phyloP scores from a whole-genome alignment of 2,329 filamentous ascomycete species.

The Diplodia scrobiculata region DNA sequence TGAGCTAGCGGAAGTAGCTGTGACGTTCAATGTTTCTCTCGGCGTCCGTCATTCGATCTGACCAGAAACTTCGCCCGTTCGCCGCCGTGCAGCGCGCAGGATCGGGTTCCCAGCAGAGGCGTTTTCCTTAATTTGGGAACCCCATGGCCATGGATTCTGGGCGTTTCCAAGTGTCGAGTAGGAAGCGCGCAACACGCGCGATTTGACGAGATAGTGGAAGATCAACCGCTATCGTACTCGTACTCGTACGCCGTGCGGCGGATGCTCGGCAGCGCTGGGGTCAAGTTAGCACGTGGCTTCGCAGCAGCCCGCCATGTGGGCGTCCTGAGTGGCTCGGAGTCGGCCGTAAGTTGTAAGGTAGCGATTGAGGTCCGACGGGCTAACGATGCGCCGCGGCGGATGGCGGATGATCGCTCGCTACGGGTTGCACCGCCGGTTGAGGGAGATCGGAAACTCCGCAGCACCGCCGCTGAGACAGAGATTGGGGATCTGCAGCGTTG shows the following conservation, averaged over 20 bases:
- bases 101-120: background rate
- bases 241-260: background rate
- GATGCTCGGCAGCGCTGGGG: background rate
- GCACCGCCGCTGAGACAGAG: background rate
- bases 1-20: background rate
- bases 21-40: background rate
- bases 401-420: constrained; percentile 23
- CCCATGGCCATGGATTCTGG: background rate
- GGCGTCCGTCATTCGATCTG: too few relatives aligned
- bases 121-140: background rate
- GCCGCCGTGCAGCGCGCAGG: background rate
- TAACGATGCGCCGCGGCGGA: constrained; percentile 12
- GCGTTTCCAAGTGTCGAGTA: background rate
- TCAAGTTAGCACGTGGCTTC: background rate
- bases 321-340: background rate
- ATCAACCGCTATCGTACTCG: background rate
- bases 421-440: constrained; percentile 2
- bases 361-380: constrained; percentile 1
- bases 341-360: constrained; percentile 11
- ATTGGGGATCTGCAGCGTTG: constrained; percentile 9
- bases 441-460: constrained; percentile 14
- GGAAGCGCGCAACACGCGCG: background rate
- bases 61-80: background rate
- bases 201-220: background rate
- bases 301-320: background rate